Evolutionary conservation across 1,284 basidiomycete genomes (phyloP).

Genomic region (Ceratobasidium papillatum): DNA sequence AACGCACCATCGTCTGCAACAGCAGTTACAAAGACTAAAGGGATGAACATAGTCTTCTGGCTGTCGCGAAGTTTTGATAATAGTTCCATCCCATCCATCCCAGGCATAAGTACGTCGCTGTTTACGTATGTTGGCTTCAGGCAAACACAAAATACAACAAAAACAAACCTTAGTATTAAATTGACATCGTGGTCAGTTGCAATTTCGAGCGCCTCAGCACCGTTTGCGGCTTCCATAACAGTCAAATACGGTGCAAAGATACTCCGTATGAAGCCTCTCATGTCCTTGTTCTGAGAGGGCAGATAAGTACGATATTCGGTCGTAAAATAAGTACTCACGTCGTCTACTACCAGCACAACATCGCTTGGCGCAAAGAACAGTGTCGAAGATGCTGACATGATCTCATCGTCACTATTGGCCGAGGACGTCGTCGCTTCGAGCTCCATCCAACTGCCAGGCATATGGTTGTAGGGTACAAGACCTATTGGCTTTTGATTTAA

Average conservation of each 20-base stretch:
- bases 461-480: neutral
- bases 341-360: conserved; percentile 47
- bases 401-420: neutral
- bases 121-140: neutral
- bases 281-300: neutral
- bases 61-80: conserved; percentile 6
- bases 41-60: conserved; percentile 44
- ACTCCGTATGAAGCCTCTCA: conserved; percentile 44
- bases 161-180: conserved; percentile 17
- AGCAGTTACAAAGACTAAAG: conserved; percentile 51
- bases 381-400: conserved; percentile 6
- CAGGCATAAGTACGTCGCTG: conserved; percentile 34
- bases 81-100: conserved; percentile 13
- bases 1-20: neutral
- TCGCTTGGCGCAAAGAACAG: conserved; percentile 47
- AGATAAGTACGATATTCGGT: neutral
- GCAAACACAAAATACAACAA: neutral
- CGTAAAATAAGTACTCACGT: conserved; percentile 33
- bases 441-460: neutral
- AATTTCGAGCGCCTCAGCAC: conserved; percentile 16
- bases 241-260: conserved; percentile 42
- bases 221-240: conserved; percentile 19
- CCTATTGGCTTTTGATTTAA: too few species aligned
- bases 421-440: neutral
- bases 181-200: neutral